A percentile compares a stretch with the other conserved stretches of the same genome.
Evolutionary conservation across 352 stramenopile genomes (phyloP).

Genomic region (Globisporangium alternatum): DNA sequence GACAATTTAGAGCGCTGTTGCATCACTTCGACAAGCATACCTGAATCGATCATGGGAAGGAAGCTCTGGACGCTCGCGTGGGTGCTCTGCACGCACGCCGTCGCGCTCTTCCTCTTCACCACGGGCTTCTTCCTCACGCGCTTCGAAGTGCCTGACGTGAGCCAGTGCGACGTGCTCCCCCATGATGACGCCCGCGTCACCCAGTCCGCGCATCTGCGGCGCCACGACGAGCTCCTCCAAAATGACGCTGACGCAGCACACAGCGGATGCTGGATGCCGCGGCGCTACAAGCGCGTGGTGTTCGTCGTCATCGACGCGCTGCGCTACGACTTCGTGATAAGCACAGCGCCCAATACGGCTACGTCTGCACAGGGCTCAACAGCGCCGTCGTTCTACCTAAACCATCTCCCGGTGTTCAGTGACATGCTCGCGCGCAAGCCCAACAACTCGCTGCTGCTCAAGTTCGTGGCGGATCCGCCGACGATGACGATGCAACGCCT

Average conservation of each 20-base stretch:
- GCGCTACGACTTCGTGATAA: slow-evolving; percentile 93
- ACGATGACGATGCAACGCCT: slow-evolving; percentile 99
- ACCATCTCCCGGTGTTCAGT: slow-evolving; percentile 84
- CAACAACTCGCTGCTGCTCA: slow-evolving; percentile 76
- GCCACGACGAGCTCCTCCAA: not conserved
- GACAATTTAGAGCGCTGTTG: not conserved
- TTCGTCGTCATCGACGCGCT: slow-evolving; percentile 97
- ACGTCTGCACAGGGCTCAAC: not conserved
- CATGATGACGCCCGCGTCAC: slow-evolving; percentile 5
- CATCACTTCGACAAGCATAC: not conserved
- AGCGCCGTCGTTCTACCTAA: slow-evolving; percentile 61
- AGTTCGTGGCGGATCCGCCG: slow-evolving; percentile 96
- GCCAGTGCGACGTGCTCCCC: slow-evolving; percentile 41
- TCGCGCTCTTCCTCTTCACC: slow-evolving; percentile 79
- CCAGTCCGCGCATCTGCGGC: slow-evolving; percentile 1
- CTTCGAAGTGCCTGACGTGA: slow-evolving; percentile 77
- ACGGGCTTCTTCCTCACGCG: slow-evolving; percentile 89
- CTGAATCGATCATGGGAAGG: not conserved
- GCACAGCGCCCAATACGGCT: not conserved
- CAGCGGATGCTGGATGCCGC: slow-evolving; percentile 69
- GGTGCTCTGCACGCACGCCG: slow-evolving; percentile 43
- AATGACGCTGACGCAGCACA: slow-evolving; percentile 14
- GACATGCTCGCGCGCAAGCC: slow-evolving; percentile 50
- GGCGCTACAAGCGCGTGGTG: slow-evolving; percentile 80
- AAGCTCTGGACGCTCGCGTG: slow-evolving; percentile 20